These are phyloP conservation scores for Stenogyne calaminthoides DNA, from an alignment of 305 asterid genomes.

Conservation along the genomic window DNA sequence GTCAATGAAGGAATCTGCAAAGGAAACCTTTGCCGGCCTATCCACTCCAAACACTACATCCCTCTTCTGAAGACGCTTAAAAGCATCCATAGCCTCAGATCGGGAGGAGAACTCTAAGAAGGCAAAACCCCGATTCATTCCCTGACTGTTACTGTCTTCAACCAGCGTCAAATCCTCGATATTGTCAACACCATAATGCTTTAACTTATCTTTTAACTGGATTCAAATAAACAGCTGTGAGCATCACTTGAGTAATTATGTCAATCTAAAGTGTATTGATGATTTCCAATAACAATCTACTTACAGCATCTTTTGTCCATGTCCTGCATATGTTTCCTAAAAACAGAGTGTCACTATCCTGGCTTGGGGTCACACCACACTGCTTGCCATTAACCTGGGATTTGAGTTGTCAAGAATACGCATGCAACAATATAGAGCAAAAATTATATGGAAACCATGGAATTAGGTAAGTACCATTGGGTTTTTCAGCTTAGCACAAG, in stretches of 20 bases:
- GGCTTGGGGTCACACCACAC: constrained; percentile 98
- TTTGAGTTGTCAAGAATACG: constrained; percentile 44
- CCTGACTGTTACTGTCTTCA: constrained; percentile 76
- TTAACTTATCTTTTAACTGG: constrained; percentile 88
- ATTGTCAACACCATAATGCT: constrained; percentile 79
- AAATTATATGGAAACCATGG: constrained; percentile 34
- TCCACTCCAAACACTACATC: constrained; percentile 87
- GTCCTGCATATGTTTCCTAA: constrained; percentile 94
- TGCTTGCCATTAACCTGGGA: constrained; percentile 96
- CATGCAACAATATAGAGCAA: constrained; percentile 30
- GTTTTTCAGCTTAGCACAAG: constrained; percentile 78
- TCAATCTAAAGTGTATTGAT: constrained; percentile 26
- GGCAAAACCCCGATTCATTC: constrained; percentile 90
- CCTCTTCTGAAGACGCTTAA: constrained; percentile 91
- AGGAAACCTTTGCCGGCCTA: constrained; percentile 97
- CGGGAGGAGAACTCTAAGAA: constrained; percentile 94
- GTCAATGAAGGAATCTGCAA: constrained; percentile 96
- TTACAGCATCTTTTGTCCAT: constrained; percentile 96
- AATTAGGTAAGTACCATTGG: constrained; percentile 74
- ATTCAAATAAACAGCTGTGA: constrained; percentile 52
- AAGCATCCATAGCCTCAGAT: constrained; percentile 97
- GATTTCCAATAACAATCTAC: constrained; percentile 47
- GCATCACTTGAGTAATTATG: constrained; percentile 36
- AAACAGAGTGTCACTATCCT: constrained; percentile 96
- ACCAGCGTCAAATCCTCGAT: constrained; percentile 91